A percentile compares a stretch with the other conserved stretches of the same genome.
Evolutionary conservation across 805 yeast species (phyloP).

Genomic region (Saturnispora gosingensis): DNA sequence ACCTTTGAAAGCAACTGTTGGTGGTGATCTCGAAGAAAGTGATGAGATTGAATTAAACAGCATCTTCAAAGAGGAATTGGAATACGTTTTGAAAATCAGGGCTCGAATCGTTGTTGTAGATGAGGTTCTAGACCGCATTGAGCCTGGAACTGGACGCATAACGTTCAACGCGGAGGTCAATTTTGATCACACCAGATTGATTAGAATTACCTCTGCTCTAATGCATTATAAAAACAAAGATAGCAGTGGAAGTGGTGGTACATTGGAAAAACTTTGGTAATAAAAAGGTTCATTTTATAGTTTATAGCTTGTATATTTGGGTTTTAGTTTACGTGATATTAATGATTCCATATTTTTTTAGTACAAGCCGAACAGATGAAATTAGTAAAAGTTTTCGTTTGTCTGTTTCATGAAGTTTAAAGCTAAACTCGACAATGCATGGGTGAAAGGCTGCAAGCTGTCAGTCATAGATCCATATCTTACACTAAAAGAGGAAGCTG

Average conservation of each 20-base stretch:
- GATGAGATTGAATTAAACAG: slow-evolving; percentile 15
- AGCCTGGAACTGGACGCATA: slow-evolving; percentile 24
- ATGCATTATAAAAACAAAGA: slow-evolving; percentile 21
- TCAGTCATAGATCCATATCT: background rate
- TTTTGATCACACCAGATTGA: slow-evolving; percentile 29
- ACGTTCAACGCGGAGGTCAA: slow-evolving; percentile 27
- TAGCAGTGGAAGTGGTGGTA: slow-evolving; percentile 17
- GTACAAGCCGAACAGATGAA: background rate
- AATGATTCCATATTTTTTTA: background rate
- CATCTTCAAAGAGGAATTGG: slow-evolving; percentile 20
- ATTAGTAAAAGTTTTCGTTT: background rate
- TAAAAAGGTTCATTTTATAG: background rate
- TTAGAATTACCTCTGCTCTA: slow-evolving; percentile 22
- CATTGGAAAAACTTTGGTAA: slow-evolving; percentile 25
- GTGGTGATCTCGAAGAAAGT: slow-evolving; percentile 18
- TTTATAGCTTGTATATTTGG: background rate
- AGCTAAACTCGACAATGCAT: background rate
- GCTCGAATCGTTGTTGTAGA: slow-evolving; percentile 23
- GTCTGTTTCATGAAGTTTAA: background rate
- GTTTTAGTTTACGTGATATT: background rate
- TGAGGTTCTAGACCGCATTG: slow-evolving; percentile 15
- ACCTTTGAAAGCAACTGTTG: slow-evolving; percentile 22
- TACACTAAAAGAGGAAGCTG: background rate
- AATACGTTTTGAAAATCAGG: slow-evolving; percentile 25
- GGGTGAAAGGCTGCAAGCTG: background rate